A percentile compares a stretch with the other conserved stretches of the same genome.
Evolutionary conservation across 2,329 filamentous ascomycete genomes (phyloP).

Genomic region (Aspergillus sergii): DNA sequence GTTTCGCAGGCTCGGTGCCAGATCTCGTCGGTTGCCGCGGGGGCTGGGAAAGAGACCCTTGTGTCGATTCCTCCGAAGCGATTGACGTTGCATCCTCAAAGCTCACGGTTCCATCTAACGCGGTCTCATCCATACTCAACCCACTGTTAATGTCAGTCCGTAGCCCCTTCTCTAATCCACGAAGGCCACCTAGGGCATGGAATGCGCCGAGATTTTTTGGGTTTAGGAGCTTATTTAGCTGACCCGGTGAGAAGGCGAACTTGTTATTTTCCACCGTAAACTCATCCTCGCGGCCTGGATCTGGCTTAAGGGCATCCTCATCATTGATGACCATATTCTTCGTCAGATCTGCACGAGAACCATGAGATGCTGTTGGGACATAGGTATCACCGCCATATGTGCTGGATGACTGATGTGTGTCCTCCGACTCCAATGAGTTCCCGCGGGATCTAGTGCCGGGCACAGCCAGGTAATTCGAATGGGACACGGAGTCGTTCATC

Average conservation of each 20-base stretch:
- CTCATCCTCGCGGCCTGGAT: conserved; percentile 71
- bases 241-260: conserved; percentile 74
- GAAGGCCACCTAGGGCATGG: conserved; percentile 72
- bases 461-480: conserved; percentile 63
- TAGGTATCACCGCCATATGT: conserved; percentile 59
- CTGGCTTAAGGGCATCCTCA: conserved; percentile 66
- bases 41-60: conserved; percentile 33
- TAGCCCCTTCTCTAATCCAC: conserved; percentile 73
- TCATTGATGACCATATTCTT: conserved; percentile 59
- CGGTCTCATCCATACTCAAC: conserved; percentile 69
- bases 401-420: conserved; percentile 55
- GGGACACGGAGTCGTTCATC: conserved; percentile 52
- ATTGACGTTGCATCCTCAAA: conserved; percentile 64
- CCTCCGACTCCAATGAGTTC: conserved; percentile 66
- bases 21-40: conserved; percentile 12
- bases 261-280: conserved; percentile 69
- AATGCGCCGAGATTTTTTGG: conserved; percentile 77
- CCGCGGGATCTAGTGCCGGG: conserved; percentile 65
- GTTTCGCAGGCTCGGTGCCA: conserved; percentile 22
- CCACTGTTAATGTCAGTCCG: conserved; percentile 66
- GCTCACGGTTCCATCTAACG: conserved; percentile 63
- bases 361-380: conserved; percentile 47
- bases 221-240: conserved; percentile 75
- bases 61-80: conserved; percentile 17
- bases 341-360: conserved; percentile 46